Percentiles rank a stretch among this genome's conserved stretches.
These are phyloP conservation scores for Helotiales sp. DNA, from an alignment of 2,329 filamentous ascomycete genomes.

Conservation along the genomic window DNA sequence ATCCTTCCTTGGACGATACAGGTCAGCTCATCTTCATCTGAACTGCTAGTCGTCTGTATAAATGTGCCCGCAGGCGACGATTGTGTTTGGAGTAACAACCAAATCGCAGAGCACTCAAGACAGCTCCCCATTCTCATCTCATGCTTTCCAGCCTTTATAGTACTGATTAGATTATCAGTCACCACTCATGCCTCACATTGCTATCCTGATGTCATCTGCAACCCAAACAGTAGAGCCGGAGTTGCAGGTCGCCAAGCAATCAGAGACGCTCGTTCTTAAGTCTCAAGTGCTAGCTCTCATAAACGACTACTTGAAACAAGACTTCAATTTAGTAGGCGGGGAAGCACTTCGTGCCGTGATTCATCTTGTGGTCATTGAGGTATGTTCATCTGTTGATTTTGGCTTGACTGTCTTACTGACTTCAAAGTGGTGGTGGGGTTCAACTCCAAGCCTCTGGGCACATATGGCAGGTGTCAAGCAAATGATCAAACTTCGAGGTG, in stretches of 20 bases:
- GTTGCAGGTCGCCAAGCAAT: background rate
- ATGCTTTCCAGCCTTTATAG: no score
- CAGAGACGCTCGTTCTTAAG: constrained; percentile 12
- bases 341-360: constrained; percentile 16
- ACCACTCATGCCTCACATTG: constrained; percentile 19
- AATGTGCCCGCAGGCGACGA: no score
- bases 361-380: constrained; percentile 15
- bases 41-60: no score
- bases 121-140: no score
- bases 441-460: constrained; percentile 5
- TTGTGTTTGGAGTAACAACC: no score
- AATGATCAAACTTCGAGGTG: constrained; percentile 50
- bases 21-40: no score
- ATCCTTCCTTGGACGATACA: constrained; percentile 18
- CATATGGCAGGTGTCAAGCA: constrained; percentile 48
- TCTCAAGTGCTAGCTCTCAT: constrained; percentile 10
- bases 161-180: no score
- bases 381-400: background rate
- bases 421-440: constrained; percentile 13
- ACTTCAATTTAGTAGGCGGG: constrained; percentile 8
- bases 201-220: constrained; percentile 16
- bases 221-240: constrained; percentile 1
- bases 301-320: constrained; percentile 13
- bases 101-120: no score
- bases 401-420: background rate